Percentiles rank a stretch among this genome's conserved stretches.
Conservation (phyloP, 257 asterid species). For the Plantago major region DNA sequence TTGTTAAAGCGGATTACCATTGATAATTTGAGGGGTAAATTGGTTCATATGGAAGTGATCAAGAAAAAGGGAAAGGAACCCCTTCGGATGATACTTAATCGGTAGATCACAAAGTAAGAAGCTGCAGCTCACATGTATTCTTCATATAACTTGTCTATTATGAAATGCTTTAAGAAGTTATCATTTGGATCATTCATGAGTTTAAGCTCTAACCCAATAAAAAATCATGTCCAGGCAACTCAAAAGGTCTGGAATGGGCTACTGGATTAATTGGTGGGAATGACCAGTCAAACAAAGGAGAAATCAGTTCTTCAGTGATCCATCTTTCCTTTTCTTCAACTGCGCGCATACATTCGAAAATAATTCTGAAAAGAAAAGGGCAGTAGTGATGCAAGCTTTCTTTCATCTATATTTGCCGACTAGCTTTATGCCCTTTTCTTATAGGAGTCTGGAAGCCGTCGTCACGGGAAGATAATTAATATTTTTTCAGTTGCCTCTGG, state of each 20-base stretch:
- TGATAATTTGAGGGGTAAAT: conserved; percentile 84
- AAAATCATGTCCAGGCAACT: conserved; percentile 46
- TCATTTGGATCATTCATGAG: conserved; percentile 3
- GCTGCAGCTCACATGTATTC: conserved; percentile 13
- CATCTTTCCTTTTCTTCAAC: conserved; percentile 17
- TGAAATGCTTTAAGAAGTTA: conserved; percentile 7
- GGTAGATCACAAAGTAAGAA: conserved; percentile 33
- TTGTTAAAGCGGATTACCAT: conserved; percentile 67
- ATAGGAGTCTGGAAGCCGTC: conserved; percentile 62
- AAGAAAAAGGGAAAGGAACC: conserved; percentile 91
- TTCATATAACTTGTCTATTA: neutral
- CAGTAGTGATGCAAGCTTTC: neutral
- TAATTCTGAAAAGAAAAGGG: neutral
- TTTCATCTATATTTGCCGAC: conserved; percentile 12
- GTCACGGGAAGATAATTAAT: conserved; percentile 75
- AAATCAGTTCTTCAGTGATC: conserved; percentile 52
- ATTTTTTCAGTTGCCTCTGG: conserved; percentile 98
- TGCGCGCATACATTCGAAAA: neutral
- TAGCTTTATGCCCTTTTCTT: conserved; percentile 24
- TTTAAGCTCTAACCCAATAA: conserved; percentile 14
- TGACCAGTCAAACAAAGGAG: conserved; percentile 61
- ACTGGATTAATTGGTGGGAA: conserved; percentile 82
- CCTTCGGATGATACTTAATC: conserved; percentile 58
- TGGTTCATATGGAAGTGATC: conserved; percentile 79
- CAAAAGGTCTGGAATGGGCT: conserved; percentile 92